Conservation (phyloP, 345 rosid species). For the Xanthoceras sorbifolium region DNA sequence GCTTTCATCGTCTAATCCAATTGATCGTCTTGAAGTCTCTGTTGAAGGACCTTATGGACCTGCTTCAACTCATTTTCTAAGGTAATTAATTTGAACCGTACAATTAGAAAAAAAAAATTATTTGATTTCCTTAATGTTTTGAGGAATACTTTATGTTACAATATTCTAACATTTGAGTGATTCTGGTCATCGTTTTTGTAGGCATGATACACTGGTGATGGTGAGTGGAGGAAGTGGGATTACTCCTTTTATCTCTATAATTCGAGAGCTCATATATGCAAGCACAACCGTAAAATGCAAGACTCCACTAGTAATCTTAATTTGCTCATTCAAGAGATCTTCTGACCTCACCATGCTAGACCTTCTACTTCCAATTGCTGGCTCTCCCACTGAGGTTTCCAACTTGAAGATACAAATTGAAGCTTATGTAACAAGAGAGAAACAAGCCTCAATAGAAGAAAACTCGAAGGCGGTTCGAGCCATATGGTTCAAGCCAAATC, state of each 20-base stretch:
- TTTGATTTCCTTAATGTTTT: not conserved
- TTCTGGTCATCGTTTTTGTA: constrained; percentile 18
- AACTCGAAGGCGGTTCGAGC: constrained; percentile 34
- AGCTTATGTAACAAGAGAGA: constrained; percentile 77
- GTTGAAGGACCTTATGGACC: constrained; percentile 97
- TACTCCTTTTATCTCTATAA: constrained; percentile 79
- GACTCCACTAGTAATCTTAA: constrained; percentile 52
- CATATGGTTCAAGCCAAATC: constrained; percentile 58
- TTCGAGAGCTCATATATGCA: constrained; percentile 54
- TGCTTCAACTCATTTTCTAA: constrained; percentile 63
- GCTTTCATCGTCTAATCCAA: constrained; percentile 58
- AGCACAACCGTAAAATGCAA: constrained; percentile 34
- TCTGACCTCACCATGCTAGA: constrained; percentile 68
- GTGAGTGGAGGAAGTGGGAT: constrained; percentile 95
- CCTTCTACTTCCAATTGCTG: constrained; percentile 56
- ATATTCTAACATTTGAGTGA: not conserved
- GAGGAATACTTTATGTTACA: not conserved
- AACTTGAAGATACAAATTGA: constrained; percentile 49
- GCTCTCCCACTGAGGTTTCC: constrained; percentile 37
- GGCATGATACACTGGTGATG: constrained; percentile 76
- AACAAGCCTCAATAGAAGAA: constrained; percentile 25
- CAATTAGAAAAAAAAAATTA: not conserved
- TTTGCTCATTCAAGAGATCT: constrained; percentile 59
- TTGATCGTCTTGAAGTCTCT: constrained; percentile 55
- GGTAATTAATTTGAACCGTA: constrained; percentile 37